These are phyloP conservation scores for Hymenoscyphus scutula DNA, from an alignment of 2,329 filamentous ascomycete genomes.

Conservation along the genomic window DNA sequence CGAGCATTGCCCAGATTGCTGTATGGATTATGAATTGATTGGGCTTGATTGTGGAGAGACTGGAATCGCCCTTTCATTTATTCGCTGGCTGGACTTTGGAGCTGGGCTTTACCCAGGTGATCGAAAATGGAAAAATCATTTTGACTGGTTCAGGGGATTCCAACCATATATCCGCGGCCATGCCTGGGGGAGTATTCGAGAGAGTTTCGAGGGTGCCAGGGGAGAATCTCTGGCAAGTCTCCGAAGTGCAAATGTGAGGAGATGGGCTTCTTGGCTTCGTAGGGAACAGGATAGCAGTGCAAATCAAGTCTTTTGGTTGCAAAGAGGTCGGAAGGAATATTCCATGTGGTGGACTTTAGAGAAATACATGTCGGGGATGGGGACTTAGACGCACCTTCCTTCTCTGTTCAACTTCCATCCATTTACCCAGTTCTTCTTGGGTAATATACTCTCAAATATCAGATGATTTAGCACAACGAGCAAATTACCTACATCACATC, in stretches of 20 bases:
- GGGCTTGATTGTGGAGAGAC: not conserved
- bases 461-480: no score
- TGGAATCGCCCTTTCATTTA: not conserved
- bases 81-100: not conserved
- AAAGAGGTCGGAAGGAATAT: not conserved
- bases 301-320: not conserved
- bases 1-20: not conserved
- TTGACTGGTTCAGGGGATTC: no score
- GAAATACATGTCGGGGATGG: not conserved
- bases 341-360: not conserved
- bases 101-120: not conserved
- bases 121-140: not conserved
- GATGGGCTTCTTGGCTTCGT: not conserved
- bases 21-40: not conserved
- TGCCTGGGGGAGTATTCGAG: not conserved
- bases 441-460: no score
- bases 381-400: not conserved
- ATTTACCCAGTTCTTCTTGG: no score
- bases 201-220: not conserved
- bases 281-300: not conserved
- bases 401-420: not conserved
- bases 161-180: not conserved
- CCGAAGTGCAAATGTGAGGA: not conserved
- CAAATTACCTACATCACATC: no score
- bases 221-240: not conserved